Evolutionary conservation across 208 protist species (phyloP), one percentile per base, ranked within the genome.

Genomic region (Leishmania gerbilli): DNA sequence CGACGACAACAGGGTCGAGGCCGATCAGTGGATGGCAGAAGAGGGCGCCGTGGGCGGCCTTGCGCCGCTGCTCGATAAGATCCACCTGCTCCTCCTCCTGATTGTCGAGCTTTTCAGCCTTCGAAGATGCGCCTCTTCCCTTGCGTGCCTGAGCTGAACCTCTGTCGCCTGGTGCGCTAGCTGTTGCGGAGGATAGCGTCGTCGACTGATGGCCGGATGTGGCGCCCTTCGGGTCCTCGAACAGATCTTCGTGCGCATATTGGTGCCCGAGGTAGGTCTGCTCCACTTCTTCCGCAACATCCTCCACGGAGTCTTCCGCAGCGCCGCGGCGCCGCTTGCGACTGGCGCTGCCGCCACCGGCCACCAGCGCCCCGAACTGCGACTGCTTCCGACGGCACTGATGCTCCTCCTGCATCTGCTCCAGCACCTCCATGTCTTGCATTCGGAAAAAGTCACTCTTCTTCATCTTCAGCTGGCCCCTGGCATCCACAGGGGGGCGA

Each of bases 401-500:
- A 75, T 96, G 94, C 78, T 97, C 91, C 71, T 97, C 92, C 49
- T 88, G 88, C 72, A 95, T 83, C 62, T 89, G 86, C 27, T 97
- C 94, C 31, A 97, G 85, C 74, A 95, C 94, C 34, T 94, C 89
- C 85, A 88, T 79, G 74, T 97, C 94, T 42, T 92, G 88, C 87
- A 97, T 91, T 53, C 91, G 91, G 85, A 90, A 97, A 55, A 94
- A 87, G 49, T 97, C 92, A 49, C 87, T 96, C 74, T 96, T 95
- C 79, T 96, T 97, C 82, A 97, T 91, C 72, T 84, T 88, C 68
- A 95, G 72, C 17, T 85, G 49, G 4, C 90, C 91, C 62, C 85
- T 64, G 21, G 89, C 81, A 76, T 94, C 85, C 42, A 91, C 75
- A 15, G 91, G 91, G 31, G 86, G 87, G 62, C 83, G 83, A 58